Evolutionary conservation across 129 eudicot species (phyloP), one percentile per base, ranked within the genome.

Genomic region (Heracleum sosnowskyi): DNA sequence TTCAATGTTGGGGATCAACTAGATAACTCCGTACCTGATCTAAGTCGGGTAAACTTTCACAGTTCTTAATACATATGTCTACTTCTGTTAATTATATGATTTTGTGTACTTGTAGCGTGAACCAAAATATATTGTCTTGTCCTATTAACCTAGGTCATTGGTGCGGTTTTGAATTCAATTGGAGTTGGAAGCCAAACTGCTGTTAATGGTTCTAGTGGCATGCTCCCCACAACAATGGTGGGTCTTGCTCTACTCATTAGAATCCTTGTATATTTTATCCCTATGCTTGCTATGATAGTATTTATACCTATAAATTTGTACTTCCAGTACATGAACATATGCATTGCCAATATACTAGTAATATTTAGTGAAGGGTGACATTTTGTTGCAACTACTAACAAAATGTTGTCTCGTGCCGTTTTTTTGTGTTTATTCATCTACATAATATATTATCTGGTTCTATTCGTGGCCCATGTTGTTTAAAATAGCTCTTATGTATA

Each of bases 161-260:
- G 97, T 53, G 91, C 97, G 22, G 98, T 93, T 77, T 79, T 93
- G 79, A 90, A 93, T 82, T 84, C 96, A 12, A 36, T 93, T 80
- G 97, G 97, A 35, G 78, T 89, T 62, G 90, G 91, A 44, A 90
- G 83, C 75, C 86, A 74, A 81, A 74, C 81, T 75, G 78, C 73
- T 18, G 45, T 64, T 41, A 81, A 49, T 80, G 86, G 77, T 76
- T 33, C 76, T 45, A 90, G 89, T 62, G 86, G 83, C 66, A 68
- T 77, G 39, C 88, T 34, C 16, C 86, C 92, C 62, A 80, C 82
- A 77, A 74, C 85, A 80, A 92, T 85, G 87, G 98, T 93, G 79
- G 34, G 33, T 63, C 62, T 51, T 26, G 60, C 73, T 69, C 36
- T 16, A 26, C 28, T 39, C 17, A 24, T 3, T 72, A n/a, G n/a